Evolutionary conservation across 768 basidiomycete species (phyloP), one percentile per base, ranked within the genome.

Genomic region (Lactarius deliciosus): DNA sequence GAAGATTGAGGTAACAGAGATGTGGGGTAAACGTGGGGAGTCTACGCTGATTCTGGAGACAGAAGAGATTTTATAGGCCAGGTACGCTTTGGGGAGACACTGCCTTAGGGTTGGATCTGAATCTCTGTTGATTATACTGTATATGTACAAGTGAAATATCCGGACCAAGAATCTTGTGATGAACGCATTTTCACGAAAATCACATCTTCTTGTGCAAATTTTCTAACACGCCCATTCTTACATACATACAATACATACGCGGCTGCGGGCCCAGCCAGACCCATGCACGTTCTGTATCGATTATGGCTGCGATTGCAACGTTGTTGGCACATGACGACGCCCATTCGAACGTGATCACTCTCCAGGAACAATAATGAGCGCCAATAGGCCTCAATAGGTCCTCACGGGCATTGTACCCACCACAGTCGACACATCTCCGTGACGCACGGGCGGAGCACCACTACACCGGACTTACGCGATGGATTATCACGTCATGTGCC

Each of bases 11-110:
- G 40, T 4, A 41, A 38, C 2, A 16, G 50, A 25, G 30, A 60
- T 64, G 58, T 54, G 63, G 66, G 62, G 61, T 53, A 32, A 45
- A 64, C 56, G 62, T 54, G 63, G 66, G 62, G 61, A 41, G 50
- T 61, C n/a, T 57, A 20, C 20, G 25, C 28, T 5, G 16, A 56
- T 36, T n/a, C 20, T n/a, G 20, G 20, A 5, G 30, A 10, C 15
- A 16, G 38, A 15, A 1, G 38, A 15, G 10, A 41, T 43, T 66
- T 59, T 63, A 63, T 62, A 66, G 55, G 55, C 55, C 6, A 18
- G 13, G 18, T 18, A 6, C 54, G 20, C 16, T 16, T 54, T 15
- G 53, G 28, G 50, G 32, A 13, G 25, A 16, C 28, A 54, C 53
- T 22, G 53, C 53, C 25, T 54, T 54, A 30, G 25, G 47, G 43